Evolutionary conservation across 2,329 filamentous ascomycete genomes (phyloP), one percentile per base, ranked within the genome.

Genomic region (Didymella pomorum): DNA sequence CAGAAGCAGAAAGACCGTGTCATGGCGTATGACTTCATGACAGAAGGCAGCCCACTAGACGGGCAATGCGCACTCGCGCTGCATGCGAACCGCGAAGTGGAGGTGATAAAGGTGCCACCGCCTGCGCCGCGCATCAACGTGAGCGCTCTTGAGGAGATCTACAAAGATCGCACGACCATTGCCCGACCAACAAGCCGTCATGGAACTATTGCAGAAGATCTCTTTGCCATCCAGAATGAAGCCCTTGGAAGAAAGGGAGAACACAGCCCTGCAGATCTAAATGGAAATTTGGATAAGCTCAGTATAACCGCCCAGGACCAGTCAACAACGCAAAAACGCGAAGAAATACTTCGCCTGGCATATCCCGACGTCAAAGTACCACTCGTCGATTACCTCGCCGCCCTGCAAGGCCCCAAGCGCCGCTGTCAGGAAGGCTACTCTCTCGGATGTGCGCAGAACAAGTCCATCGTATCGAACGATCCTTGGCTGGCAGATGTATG

Each of bases 401-500:
- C 66, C 3, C 62, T 78, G 6, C 67, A 76, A 42, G 71, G 83
- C 6, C 79, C 81, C 44, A 80, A 81, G 42, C 75, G 81, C 61
- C 81, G 87, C 14, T 87, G 86, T 66, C 79, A 80, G 57, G 84
- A 85, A 68, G 87, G 82, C 16, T 84, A 84, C 61, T 75, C 79
- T 7, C 80, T 88, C 45, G 80, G 93, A 67, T 87, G 86, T 58
- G 76, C 78, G 16, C 83, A 80, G 46, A 95, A 95, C 68, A 84
- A 84, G 61, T 78, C 82, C 6, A 84, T 93, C n/a, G 83, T 90
- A 1, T 80, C 83, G 6, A 89, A 92, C 60, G 88, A 93, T 68
- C 86, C 85, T 28, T 91, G 90, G 86, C 80, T 94, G n/a, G 84
- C 87, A 56, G 89, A 90, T 55, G 79, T 91, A n/a, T 96, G 92